Base-by-base conservation (phyloP, 176 grass and related monocot genomes). In the Eragrostis curvula region DNA sequence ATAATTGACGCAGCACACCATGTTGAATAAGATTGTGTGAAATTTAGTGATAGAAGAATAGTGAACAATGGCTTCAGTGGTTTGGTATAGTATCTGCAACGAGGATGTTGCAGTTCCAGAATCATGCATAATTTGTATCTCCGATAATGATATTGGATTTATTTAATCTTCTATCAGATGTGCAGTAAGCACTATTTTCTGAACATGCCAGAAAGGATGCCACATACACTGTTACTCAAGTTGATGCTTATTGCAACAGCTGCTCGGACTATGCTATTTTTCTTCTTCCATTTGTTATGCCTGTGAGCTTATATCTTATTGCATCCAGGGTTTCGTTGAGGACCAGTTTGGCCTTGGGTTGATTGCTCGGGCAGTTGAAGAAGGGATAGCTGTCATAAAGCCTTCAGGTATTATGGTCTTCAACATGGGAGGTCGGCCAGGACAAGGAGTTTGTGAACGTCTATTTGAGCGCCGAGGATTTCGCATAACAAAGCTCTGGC, bases 301-400 rank as follows among this genome's bases (percentile, higher is more conserved):
- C 80, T 74, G 6, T 62, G 16, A 81, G 70, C 75, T 77, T 77
- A 55, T 42, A 70, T 24, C 48, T 77, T 71, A 58, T 63, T 88
- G 17, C 36, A 75, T 82, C 18, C 72, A 96, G 91, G 96, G 96
- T 68, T 95, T 99, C 69, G 91, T 99, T 44, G 96, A 99, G 82
- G 96, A 99, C 77, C 96, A 99, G 47, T 99, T 99, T 77, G 96
- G 96, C 51, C 78, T 99, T 50, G 96, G 96, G 18, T 90, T 99
- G 76, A 99, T 99, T 91, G 96, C 96, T 63, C 91, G 96, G 18
- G 96, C 96, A 25, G 93, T 96, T 83, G 96, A 99, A 93, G 96
- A 99, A 89, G 96, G 96, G 32, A 99, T 99, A 86, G 51, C 91
- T 62, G 93, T 99, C 47, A 99, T 99, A 99, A 99, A 99, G 73